These are phyloP conservation scores for Alectoria sarmentosa DNA, from an alignment of 495 filamentous ascomycete species.

Conservation along the genomic window DNA sequence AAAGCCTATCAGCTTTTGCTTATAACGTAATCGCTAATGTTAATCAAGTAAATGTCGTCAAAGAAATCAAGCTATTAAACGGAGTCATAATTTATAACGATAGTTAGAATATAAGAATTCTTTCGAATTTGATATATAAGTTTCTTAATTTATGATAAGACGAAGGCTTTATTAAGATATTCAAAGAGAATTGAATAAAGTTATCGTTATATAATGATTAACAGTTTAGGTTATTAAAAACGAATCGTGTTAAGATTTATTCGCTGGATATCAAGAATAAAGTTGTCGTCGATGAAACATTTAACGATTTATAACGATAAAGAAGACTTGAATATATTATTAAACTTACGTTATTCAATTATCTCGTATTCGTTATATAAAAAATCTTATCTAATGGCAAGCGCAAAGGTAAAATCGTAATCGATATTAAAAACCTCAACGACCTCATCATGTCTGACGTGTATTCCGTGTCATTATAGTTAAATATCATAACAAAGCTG, in stretches of 20 bases:
- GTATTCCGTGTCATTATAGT: conserved; percentile 17
- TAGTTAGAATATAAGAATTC: background rate
- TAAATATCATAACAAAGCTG: conserved; percentile 12
- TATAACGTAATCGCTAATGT: no score
- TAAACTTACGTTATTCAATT: background rate
- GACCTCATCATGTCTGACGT: conserved; percentile 8
- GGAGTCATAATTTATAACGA: background rate
- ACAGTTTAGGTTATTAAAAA: background rate
- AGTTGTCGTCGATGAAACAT: background rate
- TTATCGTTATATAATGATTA: no score
- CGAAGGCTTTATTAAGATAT: background rate
- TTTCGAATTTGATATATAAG: background rate
- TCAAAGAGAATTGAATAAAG: no score
- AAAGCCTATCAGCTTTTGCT: no score
- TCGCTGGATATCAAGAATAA: background rate
- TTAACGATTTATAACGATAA: background rate
- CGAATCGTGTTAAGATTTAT: background rate
- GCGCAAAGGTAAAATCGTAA: conserved; percentile 17
- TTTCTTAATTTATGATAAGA: background rate
- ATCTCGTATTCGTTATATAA: background rate
- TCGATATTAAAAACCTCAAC: conserved; percentile 20
- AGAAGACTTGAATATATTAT: background rate
- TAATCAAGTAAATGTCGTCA: no score
- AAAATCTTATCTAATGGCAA: background rate
- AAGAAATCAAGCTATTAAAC: background rate